Conservation (phyloP, 345 rosid species). For the Balakata baccata region DNA sequence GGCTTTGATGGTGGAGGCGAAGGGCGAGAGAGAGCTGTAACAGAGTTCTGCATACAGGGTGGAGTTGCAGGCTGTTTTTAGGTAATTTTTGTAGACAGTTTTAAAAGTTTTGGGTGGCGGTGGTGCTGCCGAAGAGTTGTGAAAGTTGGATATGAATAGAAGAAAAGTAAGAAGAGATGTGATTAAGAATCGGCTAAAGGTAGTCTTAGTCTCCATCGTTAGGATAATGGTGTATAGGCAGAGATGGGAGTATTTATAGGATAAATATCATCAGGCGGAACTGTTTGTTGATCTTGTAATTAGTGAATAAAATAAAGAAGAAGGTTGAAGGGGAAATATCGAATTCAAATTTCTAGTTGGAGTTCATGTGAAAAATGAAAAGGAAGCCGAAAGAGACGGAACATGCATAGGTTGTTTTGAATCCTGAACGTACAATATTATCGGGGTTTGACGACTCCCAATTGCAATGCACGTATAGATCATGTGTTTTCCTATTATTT, state of each 20-base stretch:
- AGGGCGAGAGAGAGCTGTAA: slow-evolving; percentile 49
- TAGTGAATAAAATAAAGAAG: not conserved
- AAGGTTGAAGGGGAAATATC: not conserved
- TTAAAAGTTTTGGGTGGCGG: slow-evolving; percentile 15
- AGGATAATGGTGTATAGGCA: not conserved
- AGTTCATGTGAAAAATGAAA: not conserved
- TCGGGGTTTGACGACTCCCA: too few relatives aligned
- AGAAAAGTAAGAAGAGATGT: slow-evolving; percentile 21
- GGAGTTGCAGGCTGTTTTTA: slow-evolving; percentile 49
- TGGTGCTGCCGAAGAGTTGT: slow-evolving; percentile 25
- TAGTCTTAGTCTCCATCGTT: slow-evolving; percentile 6
- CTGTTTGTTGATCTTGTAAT: not conserved
- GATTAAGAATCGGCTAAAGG: not conserved
- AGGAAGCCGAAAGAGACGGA: not conserved
- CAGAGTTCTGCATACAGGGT: slow-evolving; percentile 56
- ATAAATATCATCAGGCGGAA: not conserved
- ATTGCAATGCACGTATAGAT: too few relatives aligned
- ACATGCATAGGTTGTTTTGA: not conserved
- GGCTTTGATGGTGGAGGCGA: slow-evolving; percentile 45
- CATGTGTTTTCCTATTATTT: too few relatives aligned
- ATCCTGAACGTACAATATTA: not conserved
- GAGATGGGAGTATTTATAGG: not conserved
- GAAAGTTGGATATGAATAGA: slow-evolving; percentile 14
- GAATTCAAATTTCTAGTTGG: too few relatives aligned
- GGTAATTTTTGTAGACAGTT: slow-evolving; percentile 40